phyloP scores from a whole-genome alignment of 352 stramenopile species.

The Phytophthora fragariae region DNA sequence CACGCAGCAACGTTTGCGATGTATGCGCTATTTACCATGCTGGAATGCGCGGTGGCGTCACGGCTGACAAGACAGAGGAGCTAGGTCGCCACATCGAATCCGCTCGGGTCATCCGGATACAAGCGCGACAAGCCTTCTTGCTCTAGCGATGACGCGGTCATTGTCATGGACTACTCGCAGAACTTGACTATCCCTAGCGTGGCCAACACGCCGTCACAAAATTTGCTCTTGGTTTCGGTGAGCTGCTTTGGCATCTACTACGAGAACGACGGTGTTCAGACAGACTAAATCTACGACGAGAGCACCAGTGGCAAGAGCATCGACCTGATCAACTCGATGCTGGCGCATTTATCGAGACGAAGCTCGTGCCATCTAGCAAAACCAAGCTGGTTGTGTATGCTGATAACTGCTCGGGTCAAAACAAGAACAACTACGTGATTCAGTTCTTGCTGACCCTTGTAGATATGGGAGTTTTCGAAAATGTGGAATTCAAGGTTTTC shows the following conservation, averaged over 20 bases:
- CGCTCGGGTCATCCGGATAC: slow-evolving; percentile 25
- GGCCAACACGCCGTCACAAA: slow-evolving; percentile 15
- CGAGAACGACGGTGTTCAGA: too few species aligned
- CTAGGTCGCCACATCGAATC: slow-evolving; percentile 8
- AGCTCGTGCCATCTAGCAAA: neutral
- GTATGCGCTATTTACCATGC: slow-evolving; percentile 18
- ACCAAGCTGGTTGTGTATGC: neutral
- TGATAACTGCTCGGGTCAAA: neutral
- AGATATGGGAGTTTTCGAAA: neutral
- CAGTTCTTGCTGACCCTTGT: neutral
- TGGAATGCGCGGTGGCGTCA: neutral
- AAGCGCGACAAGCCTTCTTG: slow-evolving; percentile 8
- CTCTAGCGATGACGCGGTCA: slow-evolving; percentile 2
- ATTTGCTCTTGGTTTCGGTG: slow-evolving; percentile 21
- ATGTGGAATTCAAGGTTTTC: neutral
- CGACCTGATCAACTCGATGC: slow-evolving; percentile 32
- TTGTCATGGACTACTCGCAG: slow-evolving; percentile 34
- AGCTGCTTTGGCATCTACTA: slow-evolving; percentile 22
- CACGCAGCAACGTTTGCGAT: slow-evolving; percentile 23
- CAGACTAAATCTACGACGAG: slow-evolving; percentile 31
- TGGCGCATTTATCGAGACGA: slow-evolving; percentile 10
- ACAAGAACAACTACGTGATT: neutral
- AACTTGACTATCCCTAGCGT: slow-evolving; percentile 26
- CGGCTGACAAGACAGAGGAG: slow-evolving; percentile 13
- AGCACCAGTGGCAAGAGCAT: slow-evolving; percentile 20